Conservation (phyloP, 2,329 filamentous ascomycete species). For the Aspergillus arachidicola region DNA sequence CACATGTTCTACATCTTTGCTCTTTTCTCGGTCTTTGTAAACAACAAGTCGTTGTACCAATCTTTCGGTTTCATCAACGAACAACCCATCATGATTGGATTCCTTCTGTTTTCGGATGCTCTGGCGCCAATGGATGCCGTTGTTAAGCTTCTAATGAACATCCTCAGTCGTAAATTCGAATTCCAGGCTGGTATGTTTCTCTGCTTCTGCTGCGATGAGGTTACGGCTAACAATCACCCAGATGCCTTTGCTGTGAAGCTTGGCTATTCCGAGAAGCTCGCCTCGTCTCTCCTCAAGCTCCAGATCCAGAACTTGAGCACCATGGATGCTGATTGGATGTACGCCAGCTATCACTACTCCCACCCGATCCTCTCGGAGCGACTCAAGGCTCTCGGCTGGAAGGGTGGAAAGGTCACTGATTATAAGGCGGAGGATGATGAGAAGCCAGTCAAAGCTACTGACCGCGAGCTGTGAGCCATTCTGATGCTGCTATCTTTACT, state of each 20-base stretch:
- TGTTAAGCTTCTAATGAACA: slow-evolving; percentile 93
- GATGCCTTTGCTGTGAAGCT: slow-evolving; percentile 83
- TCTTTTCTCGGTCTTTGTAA: slow-evolving; percentile 95
- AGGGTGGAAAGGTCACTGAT: slow-evolving; percentile 56
- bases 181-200: slow-evolving; percentile 75
- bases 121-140: slow-evolving; percentile 91
- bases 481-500: slow-evolving; percentile 8
- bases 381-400: slow-evolving; percentile 87
- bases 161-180: slow-evolving; percentile 90
- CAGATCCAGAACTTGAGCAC: slow-evolving; percentile 97
- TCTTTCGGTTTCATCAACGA: slow-evolving; percentile 85
- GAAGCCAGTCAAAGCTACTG: slow-evolving; percentile 69
- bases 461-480: slow-evolving; percentile 68
- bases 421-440: slow-evolving; percentile 57
- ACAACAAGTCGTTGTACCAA: slow-evolving; percentile 87
- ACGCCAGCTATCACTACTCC: slow-evolving; percentile 97
- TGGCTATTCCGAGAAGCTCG: slow-evolving; percentile 81
- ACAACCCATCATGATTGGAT: slow-evolving; percentile 92
- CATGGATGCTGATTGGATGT: slow-evolving; percentile 99
- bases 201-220: neutral
- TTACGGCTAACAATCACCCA: slow-evolving; percentile 33
- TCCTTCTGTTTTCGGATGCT: slow-evolving; percentile 97
- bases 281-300: slow-evolving; percentile 88
- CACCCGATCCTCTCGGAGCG: slow-evolving; percentile 95
- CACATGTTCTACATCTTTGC: slow-evolving; percentile 97